A percentile compares a stretch with the other conserved stretches of the same genome.
phyloP scores from a whole-genome alignment of 768 basidiomycete species.

The Kwoniella bestiolae region DNA sequence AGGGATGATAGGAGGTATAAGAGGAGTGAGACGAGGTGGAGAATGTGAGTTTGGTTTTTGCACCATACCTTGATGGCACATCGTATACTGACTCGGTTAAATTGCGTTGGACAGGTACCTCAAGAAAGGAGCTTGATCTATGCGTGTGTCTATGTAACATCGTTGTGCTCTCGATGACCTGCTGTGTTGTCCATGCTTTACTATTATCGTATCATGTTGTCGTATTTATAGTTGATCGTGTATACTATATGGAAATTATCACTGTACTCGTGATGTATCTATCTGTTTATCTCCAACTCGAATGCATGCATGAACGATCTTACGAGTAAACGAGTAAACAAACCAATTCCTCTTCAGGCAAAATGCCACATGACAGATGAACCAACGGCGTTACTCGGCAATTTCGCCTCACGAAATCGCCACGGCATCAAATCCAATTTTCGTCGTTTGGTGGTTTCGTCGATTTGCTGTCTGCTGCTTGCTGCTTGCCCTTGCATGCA shows the following conservation, averaged over 20 bases:
- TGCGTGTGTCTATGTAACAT: too few relatives aligned
- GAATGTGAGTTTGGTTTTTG: not conserved
- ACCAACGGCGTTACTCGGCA: conserved; percentile 1
- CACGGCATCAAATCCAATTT: conserved; percentile 2
- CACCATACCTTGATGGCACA: not conserved
- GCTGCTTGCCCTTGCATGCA: too few relatives aligned
- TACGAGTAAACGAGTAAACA: not conserved
- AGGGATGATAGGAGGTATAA: not conserved
- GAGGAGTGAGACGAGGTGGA: not conserved
- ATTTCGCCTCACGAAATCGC: conserved; percentile 2
- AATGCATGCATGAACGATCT: not conserved
- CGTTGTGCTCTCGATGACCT: too few relatives aligned
- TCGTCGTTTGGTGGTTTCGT: not conserved
- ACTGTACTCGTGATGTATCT: too few relatives aligned
- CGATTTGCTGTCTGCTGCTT: too few relatives aligned
- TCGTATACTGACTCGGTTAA: too few relatives aligned
- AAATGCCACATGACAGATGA: not conserved
- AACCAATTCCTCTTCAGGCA: not conserved
- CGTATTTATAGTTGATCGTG: too few relatives aligned
- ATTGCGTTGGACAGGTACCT: too few relatives aligned
- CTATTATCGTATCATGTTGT: too few relatives aligned
- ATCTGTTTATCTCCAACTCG: not conserved
- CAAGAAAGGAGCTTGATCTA: too few relatives aligned
- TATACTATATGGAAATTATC: too few relatives aligned
- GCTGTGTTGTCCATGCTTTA: too few relatives aligned